These are phyloP conservation scores for Rhododendron mucronatum DNA, from an alignment of 148 eudicot species.

Conservation along the genomic window DNA sequence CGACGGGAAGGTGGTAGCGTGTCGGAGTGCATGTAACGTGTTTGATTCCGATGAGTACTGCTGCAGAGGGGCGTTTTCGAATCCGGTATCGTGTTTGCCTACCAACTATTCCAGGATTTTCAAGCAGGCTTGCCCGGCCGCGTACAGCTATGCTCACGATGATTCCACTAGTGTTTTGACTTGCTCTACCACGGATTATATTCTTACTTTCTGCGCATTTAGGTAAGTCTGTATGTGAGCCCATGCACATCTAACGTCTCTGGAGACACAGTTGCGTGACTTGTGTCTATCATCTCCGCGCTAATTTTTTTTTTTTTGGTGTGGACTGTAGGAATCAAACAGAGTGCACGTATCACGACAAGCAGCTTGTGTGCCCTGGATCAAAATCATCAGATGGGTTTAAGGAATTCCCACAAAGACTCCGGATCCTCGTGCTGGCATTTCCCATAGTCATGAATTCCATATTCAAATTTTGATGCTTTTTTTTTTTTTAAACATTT, in stretches of 20 bases:
- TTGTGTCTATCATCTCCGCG: background rate
- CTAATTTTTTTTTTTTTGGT: background rate
- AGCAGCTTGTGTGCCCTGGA: constrained; percentile 27
- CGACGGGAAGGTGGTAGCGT: constrained; percentile 48
- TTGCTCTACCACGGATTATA: constrained; percentile 56
- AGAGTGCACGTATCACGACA: constrained; percentile 31
- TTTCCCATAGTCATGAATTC: constrained; percentile 19
- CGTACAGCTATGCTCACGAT: constrained; percentile 83
- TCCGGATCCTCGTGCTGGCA: constrained; percentile 23
- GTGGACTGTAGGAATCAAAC: constrained; percentile 31
- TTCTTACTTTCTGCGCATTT: constrained; percentile 60
- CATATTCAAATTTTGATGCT: background rate
- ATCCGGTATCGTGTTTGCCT: constrained; percentile 48
- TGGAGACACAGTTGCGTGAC: no score
- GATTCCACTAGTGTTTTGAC: constrained; percentile 72
- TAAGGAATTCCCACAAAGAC: constrained; percentile 14
- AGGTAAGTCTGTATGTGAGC: constrained; percentile 28
- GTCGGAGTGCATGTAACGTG: constrained; percentile 82
- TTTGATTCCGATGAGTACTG: constrained; percentile 76
- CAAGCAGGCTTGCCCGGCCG: constrained; percentile 68
- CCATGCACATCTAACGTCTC: no score
- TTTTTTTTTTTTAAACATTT: background rate
- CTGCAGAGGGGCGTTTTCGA: constrained; percentile 57
- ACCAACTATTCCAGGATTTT: constrained; percentile 61
- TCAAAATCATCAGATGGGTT: constrained; percentile 9